phyloP scores from a whole-genome alignment of 2,329 filamentous ascomycete species.

The Colletotrichum ledebouriae region DNA sequence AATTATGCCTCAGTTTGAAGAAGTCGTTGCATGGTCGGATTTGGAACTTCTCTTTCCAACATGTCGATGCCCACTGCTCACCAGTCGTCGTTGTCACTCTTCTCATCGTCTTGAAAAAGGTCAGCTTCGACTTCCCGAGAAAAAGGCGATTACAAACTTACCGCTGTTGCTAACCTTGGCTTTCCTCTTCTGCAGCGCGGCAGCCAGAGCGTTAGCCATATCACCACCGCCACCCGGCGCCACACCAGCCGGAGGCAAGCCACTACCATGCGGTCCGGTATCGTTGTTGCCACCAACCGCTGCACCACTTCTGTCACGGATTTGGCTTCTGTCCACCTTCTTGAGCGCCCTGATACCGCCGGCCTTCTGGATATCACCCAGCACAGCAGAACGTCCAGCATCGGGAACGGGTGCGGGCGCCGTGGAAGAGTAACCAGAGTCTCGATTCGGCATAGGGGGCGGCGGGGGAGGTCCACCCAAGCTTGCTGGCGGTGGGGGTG shows the following conservation, averaged over 20 bases:
- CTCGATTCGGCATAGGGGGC: constrained; percentile 69
- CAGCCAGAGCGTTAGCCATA: constrained; percentile 86
- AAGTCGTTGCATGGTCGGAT: neutral
- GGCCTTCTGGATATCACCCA: constrained; percentile 79
- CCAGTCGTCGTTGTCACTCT: constrained; percentile 81
- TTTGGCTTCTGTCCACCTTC: constrained; percentile 79
- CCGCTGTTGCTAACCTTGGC: constrained; percentile 95
- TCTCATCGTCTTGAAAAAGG: constrained; percentile 76
- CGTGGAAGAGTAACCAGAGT: constrained; percentile 69
- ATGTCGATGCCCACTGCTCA: constrained; percentile 44
- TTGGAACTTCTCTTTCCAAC: neutral
- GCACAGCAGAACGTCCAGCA: constrained; percentile 68
- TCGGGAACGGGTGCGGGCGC: constrained; percentile 62
- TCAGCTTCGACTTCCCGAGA: constrained; percentile 16
- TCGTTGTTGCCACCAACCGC: constrained; percentile 61
- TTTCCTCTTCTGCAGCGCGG: constrained; percentile 84
- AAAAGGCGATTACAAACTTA: constrained; percentile 65
- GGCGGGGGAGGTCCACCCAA: constrained; percentile 62
- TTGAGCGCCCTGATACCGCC: constrained; percentile 77
- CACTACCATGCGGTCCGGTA: constrained; percentile 65
- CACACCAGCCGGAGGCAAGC: constrained; percentile 64
- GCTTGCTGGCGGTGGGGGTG: constrained; percentile 52
- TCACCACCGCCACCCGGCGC: constrained; percentile 69
- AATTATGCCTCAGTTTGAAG: constrained; percentile 9
- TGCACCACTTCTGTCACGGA: constrained; percentile 78